Conservation (phyloP, 768 basidiomycete species). For the Piloderma croceum region DNA sequence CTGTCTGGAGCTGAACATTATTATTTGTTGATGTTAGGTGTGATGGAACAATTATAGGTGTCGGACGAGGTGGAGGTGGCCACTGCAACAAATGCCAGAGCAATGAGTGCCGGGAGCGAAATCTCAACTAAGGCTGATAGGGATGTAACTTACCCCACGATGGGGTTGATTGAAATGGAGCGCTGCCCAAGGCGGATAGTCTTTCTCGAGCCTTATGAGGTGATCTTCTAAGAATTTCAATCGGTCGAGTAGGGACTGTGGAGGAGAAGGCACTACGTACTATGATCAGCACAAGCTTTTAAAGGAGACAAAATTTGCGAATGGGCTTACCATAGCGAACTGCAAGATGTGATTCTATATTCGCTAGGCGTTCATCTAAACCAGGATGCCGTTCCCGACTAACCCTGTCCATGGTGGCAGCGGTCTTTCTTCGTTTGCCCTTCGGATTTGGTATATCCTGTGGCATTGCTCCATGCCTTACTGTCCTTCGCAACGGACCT, state of each 20-base stretch:
- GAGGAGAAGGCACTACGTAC: constrained; percentile 60
- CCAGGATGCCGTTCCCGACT: constrained; percentile 47
- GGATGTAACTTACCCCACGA: constrained; percentile 54
- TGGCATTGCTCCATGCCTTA: constrained; percentile 34
- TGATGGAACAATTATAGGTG: constrained; percentile 73
- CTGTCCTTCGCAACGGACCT: constrained; percentile 62
- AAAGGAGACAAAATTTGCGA: neutral
- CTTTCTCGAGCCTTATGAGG: constrained; percentile 68
- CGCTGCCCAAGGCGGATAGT: constrained; percentile 84
- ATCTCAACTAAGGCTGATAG: constrained; percentile 1
- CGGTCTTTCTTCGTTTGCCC: constrained; percentile 8
- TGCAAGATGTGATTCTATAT: constrained; percentile 67
- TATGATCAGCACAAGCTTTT: neutral
- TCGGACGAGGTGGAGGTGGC: constrained; percentile 77
- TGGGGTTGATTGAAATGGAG: constrained; percentile 84
- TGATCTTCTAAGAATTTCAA: constrained; percentile 74
- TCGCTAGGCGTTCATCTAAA: constrained; percentile 56
- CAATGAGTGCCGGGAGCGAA: neutral
- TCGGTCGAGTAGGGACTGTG: constrained; percentile 56
- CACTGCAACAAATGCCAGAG: constrained; percentile 41
- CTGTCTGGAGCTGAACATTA: constrained; percentile 6
- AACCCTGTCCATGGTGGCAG: constrained; percentile 17
- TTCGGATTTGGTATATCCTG: too few relatives aligned
- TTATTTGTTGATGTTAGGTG: constrained; percentile 34
- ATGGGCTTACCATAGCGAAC: constrained; percentile 60